phyloP scores from a whole-genome alignment of 2,329 filamentous ascomycete species.

The Colletotrichum orchidophilum region DNA sequence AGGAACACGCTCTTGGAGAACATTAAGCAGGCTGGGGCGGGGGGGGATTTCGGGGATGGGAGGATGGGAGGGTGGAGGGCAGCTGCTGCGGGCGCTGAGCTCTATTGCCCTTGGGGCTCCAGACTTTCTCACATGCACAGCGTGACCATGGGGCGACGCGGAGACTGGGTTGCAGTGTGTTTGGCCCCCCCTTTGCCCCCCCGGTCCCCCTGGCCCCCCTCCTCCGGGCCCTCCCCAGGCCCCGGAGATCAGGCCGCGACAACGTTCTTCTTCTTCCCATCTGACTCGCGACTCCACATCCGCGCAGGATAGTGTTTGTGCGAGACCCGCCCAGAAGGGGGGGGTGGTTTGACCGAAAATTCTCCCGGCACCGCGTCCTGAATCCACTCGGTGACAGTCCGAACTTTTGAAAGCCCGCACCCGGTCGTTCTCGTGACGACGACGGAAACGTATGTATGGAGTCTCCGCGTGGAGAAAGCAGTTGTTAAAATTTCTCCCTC shows the following conservation, averaged over 20 bases:
- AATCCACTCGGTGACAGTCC: conserved; percentile 8
- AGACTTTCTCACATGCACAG: not conserved
- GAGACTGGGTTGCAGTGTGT: not conserved
- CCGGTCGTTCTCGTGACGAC: not conserved
- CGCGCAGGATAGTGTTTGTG: not conserved
- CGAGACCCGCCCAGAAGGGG: not conserved
- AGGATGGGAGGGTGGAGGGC: not conserved
- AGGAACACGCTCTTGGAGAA: conserved; percentile 12
- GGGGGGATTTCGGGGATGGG: too few relatives aligned
- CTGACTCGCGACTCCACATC: conserved; percentile 13
- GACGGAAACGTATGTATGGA: not conserved
- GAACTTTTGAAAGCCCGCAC: not conserved
- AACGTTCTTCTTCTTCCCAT: not conserved
- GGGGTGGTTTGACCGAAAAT: conserved; percentile 11
- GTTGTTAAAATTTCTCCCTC: not conserved
- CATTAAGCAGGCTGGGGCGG: conserved; percentile 3
- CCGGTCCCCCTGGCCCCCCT: too few relatives aligned
- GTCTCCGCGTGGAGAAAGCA: not conserved
- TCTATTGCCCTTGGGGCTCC: conserved; percentile 4
- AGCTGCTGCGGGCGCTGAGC: not conserved
- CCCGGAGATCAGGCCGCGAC: not conserved
- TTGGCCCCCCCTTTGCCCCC: too few relatives aligned
- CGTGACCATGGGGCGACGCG: conserved; percentile 3
- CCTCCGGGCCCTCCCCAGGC: too few relatives aligned
- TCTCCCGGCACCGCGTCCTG: not conserved